phyloP scores from a whole-genome alignment of 2,329 filamentous ascomycete genomes.

The Fusarium sp. region DNA sequence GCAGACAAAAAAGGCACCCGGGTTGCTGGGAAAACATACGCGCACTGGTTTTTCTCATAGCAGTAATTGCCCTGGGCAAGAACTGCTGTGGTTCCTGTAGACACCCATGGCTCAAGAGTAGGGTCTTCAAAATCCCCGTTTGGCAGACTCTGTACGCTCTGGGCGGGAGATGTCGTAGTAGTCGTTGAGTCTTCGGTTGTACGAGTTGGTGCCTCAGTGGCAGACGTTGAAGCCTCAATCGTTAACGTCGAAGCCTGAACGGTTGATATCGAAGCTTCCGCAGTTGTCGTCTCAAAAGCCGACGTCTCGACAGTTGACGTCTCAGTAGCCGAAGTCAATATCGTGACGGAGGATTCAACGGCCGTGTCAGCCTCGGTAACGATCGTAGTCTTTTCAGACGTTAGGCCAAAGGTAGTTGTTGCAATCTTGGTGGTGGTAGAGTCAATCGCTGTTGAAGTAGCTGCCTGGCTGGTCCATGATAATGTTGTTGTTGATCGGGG shows the following conservation, averaged over 20 bases:
- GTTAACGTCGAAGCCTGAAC: no score
- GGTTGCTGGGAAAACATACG: neutral
- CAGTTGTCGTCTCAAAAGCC: no score
- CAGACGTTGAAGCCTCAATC: neutral
- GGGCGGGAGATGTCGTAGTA: neutral
- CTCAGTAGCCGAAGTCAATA: neutral
- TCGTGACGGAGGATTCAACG: neutral
- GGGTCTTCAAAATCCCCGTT: neutral
- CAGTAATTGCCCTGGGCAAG: neutral
- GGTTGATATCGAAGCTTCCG: no score
- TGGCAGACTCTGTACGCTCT: neutral
- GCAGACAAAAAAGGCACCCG: rapidly evolving
- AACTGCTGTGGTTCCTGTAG: neutral
- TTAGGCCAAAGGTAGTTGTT: neutral
- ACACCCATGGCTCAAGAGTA: neutral
- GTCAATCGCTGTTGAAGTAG: neutral
- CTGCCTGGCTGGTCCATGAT: neutral
- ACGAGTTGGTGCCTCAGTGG: neutral
- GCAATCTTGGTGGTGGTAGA: neutral
- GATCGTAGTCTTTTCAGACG: neutral
- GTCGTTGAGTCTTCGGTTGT: conserved; percentile 4
- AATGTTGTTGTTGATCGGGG: neutral
- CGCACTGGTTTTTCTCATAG: neutral
- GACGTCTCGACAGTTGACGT: no score
- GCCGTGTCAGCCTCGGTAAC: neutral